Percentiles rank a stretch among this genome's conserved stretches.
These are phyloP conservation scores for Plectosphaerella sp. DNA, from an alignment of 2,329 filamentous ascomycete genomes.

Conservation along the genomic window DNA sequence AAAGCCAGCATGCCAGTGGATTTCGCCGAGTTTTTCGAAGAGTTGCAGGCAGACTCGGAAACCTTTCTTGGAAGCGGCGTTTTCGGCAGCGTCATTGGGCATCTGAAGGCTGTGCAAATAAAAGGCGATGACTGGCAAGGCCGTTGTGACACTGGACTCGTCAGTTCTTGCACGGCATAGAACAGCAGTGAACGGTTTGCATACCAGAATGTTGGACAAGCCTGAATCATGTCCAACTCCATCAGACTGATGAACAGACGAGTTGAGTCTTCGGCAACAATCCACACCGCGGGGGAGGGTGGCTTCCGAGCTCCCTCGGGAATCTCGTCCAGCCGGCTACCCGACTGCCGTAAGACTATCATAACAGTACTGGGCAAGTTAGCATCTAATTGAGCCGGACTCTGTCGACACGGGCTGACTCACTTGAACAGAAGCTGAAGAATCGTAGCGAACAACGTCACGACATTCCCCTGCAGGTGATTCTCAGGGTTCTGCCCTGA, in stretches of 20 bases:
- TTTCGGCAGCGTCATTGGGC: not conserved
- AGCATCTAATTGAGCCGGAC: not conserved
- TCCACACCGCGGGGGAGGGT: conserved; percentile 4
- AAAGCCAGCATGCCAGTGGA: conserved; percentile 16
- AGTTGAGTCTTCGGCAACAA: conserved; percentile 11
- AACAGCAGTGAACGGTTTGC: not conserved
- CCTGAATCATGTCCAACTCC: conserved; percentile 9
- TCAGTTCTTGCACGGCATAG: not conserved
- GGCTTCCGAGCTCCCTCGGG: not conserved
- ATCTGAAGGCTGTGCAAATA: conserved; percentile 11
- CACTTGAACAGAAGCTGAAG: conserved; percentile 2
- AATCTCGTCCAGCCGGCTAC: not conserved
- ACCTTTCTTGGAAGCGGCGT: not conserved
- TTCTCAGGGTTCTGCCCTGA: not conserved
- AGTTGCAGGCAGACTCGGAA: conserved; percentile 13
- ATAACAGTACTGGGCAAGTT: not conserved
- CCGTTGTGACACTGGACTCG: conserved; percentile 10
- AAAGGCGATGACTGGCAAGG: conserved; percentile 11
- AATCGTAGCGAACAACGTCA: not conserved
- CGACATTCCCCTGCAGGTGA: not conserved
- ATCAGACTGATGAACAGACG: conserved; percentile 8
- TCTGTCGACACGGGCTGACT: not conserved
- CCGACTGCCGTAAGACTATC: not conserved
- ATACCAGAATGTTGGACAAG: conserved; percentile 14
- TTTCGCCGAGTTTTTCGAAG: conserved; percentile 10